These are phyloP conservation scores for Eurotiales sp. DNA, from an alignment of 2,329 filamentous ascomycete species.

Conservation along the genomic window DNA sequence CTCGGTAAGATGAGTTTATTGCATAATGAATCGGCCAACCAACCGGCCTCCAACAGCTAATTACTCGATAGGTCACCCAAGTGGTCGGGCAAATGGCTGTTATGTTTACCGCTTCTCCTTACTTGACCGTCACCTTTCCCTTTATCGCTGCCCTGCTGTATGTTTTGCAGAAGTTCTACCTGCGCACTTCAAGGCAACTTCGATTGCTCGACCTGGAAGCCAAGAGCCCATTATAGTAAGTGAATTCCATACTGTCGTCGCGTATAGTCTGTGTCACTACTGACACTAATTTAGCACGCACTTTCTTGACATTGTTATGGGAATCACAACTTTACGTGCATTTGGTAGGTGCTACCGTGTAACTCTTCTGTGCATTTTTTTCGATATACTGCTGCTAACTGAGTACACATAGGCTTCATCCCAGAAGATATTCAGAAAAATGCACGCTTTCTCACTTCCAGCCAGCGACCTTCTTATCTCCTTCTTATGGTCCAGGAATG, in stretches of 20 bases:
- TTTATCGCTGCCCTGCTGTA: constrained; percentile 36
- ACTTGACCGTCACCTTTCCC: constrained; percentile 23
- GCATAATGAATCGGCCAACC: no score
- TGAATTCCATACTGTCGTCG: neutral
- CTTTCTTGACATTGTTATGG: constrained; percentile 48
- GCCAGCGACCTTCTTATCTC: constrained; percentile 55
- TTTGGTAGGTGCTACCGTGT: constrained; percentile 38
- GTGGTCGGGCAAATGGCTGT: constrained; percentile 23
- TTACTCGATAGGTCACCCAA: constrained; percentile 16
- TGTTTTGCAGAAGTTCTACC: constrained; percentile 54
- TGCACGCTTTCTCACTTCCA: constrained; percentile 48
- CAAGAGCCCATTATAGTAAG: constrained; percentile 50
- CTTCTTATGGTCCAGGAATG: constrained; percentile 57
- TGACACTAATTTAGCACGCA: constrained; percentile 5
- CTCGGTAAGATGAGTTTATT: neutral
- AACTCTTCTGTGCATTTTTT: neutral
- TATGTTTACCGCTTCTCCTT: constrained; percentile 22
- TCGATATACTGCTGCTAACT: no score
- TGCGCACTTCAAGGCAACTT: constrained; percentile 59
- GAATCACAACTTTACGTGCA: constrained; percentile 53
- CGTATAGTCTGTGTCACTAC: neutral
- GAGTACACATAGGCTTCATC: neutral
- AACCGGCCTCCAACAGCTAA: neutral
- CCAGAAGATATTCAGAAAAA: constrained; percentile 32
- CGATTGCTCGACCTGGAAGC: constrained; percentile 60